A percentile compares a stretch with the other conserved stretches of the same genome.
phyloP scores from a whole-genome alignment of 2,329 filamentous ascomycete species.

The Coniochaeta ligniaria region DNA sequence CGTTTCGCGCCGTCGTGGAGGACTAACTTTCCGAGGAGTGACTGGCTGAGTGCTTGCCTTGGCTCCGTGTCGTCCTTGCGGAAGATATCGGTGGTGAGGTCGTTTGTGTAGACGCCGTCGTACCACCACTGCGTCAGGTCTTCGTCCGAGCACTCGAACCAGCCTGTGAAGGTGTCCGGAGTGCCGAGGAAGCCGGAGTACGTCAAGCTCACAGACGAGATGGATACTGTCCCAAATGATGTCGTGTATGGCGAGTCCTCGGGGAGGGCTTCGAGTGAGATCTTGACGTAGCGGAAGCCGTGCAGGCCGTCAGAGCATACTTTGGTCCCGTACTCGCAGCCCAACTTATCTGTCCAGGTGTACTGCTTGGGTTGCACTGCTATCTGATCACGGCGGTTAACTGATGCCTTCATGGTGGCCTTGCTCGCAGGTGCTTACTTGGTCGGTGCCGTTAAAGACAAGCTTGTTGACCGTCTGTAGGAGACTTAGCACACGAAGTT shows the following conservation, averaged over 20 bases:
- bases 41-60: slow-evolving; percentile 31
- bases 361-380: slow-evolving; percentile 33
- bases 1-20: slow-evolving; percentile 43
- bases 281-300: slow-evolving; percentile 44
- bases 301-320: slow-evolving; percentile 46
- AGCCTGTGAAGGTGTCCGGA: slow-evolving; percentile 39
- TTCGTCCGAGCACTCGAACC: slow-evolving; percentile 44
- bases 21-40: slow-evolving; percentile 36
- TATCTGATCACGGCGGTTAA: slow-evolving; percentile 20
- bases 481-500: background rate
- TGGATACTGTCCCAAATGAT: slow-evolving; percentile 31
- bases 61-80: slow-evolving; percentile 40
- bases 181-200: slow-evolving; percentile 39
- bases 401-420: background rate
- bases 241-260: slow-evolving; percentile 36
- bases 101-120: slow-evolving; percentile 44
- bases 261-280: slow-evolving; percentile 35
- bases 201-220: slow-evolving; percentile 32
- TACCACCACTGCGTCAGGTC: slow-evolving; percentile 45
- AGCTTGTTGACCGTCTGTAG: slow-evolving; percentile 6
- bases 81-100: slow-evolving; percentile 39
- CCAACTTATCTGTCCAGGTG: slow-evolving; percentile 36
- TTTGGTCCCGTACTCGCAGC: slow-evolving; percentile 31
- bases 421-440: slow-evolving; percentile 21
- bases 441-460: slow-evolving; percentile 33